Evolutionary conservation across 345 rosid genomes (phyloP).

Genomic region (Eucalyptus marginata): DNA sequence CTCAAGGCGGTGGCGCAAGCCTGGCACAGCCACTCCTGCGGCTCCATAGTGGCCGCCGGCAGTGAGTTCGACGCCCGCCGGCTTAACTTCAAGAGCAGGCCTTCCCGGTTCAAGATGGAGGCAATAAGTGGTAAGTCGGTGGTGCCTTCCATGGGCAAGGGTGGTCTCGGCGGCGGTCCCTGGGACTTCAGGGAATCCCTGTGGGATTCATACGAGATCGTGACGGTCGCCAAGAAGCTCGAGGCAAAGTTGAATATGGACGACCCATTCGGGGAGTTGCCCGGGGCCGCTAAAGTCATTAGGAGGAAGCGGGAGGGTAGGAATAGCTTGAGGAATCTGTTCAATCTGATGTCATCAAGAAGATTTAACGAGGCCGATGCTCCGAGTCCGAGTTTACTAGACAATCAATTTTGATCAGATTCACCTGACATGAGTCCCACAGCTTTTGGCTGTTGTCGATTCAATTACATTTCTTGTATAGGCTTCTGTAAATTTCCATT

Average conservation of each 20-base stretch:
- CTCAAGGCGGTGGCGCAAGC: constrained; percentile 89
- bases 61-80: constrained; percentile 42
- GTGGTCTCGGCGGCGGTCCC: background rate
- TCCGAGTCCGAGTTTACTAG: background rate
- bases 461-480: background rate
- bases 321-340: constrained; percentile 61
- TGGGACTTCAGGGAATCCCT: constrained; percentile 77
- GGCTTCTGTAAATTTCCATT: background rate
- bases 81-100: constrained; percentile 21
- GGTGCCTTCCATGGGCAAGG: background rate
- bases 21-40: constrained; percentile 44
- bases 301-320: constrained; percentile 23
- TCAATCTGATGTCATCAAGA: constrained; percentile 33
- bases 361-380: constrained; percentile 22
- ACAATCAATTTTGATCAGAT: background rate
- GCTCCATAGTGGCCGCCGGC: constrained; percentile 16
- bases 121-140: constrained; percentile 7
- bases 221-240: constrained; percentile 39
- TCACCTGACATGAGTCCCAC: background rate
- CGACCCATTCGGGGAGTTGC: constrained; percentile 1
- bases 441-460: background rate
- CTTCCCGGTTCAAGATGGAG: constrained; percentile 73
- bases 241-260: constrained; percentile 42
- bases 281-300: background rate
- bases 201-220: constrained; percentile 76